These are phyloP conservation scores for Fusarium sp. DNA, from an alignment of 2,329 filamentous ascomycete genomes.

Conservation along the genomic window DNA sequence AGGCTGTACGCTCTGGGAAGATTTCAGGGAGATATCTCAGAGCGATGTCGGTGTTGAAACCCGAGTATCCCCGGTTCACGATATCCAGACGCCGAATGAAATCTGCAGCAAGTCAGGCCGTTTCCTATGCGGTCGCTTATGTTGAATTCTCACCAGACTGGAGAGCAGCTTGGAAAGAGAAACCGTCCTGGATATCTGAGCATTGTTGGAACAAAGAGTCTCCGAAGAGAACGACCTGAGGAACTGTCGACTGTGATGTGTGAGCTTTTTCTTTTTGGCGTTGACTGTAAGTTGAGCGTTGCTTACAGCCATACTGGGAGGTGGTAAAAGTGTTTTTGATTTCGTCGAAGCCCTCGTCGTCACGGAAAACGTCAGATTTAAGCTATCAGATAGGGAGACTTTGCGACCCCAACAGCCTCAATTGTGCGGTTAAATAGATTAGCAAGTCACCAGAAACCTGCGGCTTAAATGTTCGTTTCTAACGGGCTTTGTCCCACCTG, in stretches of 20 bases:
- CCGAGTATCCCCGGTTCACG: conserved; percentile 86
- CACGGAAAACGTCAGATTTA: background rate
- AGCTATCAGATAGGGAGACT: background rate
- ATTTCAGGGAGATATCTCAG: conserved; percentile 74
- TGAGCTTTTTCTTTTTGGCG: background rate
- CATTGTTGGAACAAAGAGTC: conserved; percentile 86
- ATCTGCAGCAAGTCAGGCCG: conserved; percentile 55
- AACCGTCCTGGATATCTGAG: conserved; percentile 69
- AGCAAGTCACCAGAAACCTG: background rate
- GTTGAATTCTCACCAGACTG: conserved; percentile 66
- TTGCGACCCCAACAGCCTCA: background rate
- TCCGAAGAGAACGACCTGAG: conserved; percentile 85
- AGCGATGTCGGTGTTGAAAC: conserved; percentile 84
- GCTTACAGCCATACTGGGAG: conserved; percentile 37
- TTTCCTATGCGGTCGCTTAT: background rate
- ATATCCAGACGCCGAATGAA: conserved; percentile 84
- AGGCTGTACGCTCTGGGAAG: conserved; percentile 69
- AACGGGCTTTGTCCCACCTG: conserved; percentile 26
- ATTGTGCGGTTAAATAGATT: conserved; percentile 19
- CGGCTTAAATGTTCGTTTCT: conserved; percentile 18
- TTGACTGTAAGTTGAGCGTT: background rate
- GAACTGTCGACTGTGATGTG: conserved; percentile 61
- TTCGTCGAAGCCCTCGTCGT: background rate
- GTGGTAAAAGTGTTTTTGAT: background rate
- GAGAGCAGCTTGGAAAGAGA: conserved; percentile 77